A percentile compares a stretch with the other conserved stretches of the same genome.
These are phyloP conservation scores for Dimargaris cristalligena DNA, from an alignment of 192 early-diverging fungal species.

Conservation along the genomic window DNA sequence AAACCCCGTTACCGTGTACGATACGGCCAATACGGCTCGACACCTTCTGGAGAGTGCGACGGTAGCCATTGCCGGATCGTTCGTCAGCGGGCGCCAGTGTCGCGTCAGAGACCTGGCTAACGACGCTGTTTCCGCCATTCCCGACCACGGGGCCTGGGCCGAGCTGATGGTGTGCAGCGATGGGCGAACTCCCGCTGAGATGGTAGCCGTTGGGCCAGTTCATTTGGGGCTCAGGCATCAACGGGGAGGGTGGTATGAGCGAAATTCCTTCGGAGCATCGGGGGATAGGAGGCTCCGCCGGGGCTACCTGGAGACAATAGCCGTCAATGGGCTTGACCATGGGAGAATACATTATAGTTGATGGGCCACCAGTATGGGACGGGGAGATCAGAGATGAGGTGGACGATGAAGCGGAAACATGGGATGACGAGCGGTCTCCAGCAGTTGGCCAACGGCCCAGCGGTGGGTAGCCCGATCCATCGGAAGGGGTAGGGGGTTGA, in stretches of 20 bases:
- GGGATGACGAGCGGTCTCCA: not conserved
- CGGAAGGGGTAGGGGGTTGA: not conserved
- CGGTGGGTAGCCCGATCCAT: not conserved
- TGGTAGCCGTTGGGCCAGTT: not conserved
- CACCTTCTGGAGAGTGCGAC: not conserved
- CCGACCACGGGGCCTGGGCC: not conserved
- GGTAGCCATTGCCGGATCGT: not conserved
- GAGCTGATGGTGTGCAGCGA: not conserved
- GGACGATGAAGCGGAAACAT: conserved; percentile 5
- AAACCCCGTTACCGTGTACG: conserved; percentile 5
- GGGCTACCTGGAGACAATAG: not conserved
- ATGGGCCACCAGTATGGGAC: not conserved
- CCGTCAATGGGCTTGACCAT: no score
- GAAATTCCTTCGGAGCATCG: not conserved
- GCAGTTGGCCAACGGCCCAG: not conserved
- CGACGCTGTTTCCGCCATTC: not conserved
- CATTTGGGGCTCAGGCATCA: not conserved
- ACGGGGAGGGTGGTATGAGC: not conserved
- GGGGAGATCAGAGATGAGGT: conserved; percentile 2
- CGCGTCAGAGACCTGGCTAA: not conserved
- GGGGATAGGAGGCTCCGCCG: not conserved
- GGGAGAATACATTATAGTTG: not conserved
- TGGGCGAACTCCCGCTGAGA: not conserved
- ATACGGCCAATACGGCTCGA: conserved; percentile 8
- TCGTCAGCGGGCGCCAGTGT: not conserved